Evolutionary conservation across 768 basidiomycete species (phyloP).

Genomic region (Amanita jacksonii): DNA sequence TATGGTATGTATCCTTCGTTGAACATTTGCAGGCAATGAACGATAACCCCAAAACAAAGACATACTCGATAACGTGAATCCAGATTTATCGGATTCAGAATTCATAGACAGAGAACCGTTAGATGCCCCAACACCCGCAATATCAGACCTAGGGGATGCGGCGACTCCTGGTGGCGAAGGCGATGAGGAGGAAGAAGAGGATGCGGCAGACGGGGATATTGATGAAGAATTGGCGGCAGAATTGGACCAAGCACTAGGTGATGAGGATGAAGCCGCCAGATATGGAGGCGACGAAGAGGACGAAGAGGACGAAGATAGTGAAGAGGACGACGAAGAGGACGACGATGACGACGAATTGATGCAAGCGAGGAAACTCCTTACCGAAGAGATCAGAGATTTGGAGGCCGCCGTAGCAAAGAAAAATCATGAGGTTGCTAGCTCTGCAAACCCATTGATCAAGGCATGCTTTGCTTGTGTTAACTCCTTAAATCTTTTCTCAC

Average conservation of each 20-base stretch:
- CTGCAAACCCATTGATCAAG: conserved; percentile 81
- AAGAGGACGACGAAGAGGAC: conserved; percentile 73
- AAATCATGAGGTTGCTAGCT: conserved; percentile 69
- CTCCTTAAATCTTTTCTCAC: conserved; percentile 1
- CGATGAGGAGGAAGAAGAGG: conserved; percentile 50
- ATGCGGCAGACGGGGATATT: conserved; percentile 66
- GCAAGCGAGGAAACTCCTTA: conserved; percentile 70
- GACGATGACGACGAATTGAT: conserved; percentile 78
- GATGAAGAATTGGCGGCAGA: conserved; percentile 87
- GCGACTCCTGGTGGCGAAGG: conserved; percentile 49
- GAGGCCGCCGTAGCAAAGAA: conserved; percentile 86
- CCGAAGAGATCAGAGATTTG: conserved; percentile 84
- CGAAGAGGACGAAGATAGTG: conserved; percentile 55
- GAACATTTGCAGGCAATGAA: background rate
- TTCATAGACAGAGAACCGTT: conserved; percentile 62
- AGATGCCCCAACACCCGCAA: conserved; percentile 62
- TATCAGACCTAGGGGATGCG: conserved; percentile 57
- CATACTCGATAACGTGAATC: conserved; percentile 83
- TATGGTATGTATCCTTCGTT: conserved; percentile 41
- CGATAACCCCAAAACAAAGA: conserved; percentile 32
- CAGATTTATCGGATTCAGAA: conserved; percentile 84
- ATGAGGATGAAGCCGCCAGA: conserved; percentile 38
- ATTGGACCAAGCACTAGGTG: conserved; percentile 75
- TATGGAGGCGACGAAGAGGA: conserved; percentile 56
- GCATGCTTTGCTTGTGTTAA: conserved; percentile 25